Conservation (phyloP, 2,329 filamentous ascomycete species). For the Laburnicola sp. region DNA sequence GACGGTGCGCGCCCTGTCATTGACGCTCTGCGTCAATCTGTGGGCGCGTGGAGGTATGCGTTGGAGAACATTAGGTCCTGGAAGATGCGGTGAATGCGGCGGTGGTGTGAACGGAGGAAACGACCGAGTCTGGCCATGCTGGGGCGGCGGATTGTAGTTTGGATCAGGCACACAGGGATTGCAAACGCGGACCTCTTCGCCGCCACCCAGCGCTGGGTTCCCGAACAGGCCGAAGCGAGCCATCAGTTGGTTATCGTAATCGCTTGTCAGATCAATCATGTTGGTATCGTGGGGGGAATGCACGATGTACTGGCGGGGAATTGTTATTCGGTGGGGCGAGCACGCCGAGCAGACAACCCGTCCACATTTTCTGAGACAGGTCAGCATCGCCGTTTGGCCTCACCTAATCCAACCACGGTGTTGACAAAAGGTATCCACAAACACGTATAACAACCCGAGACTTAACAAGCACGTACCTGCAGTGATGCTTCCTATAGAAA, state of each 20-base stretch:
- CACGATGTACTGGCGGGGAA: slow-evolving; percentile 90
- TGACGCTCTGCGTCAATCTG: slow-evolving; percentile 25
- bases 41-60: slow-evolving; percentile 11
- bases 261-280: slow-evolving; percentile 52
- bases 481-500: slow-evolving; percentile 89
- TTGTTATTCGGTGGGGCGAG: slow-evolving; percentile 92
- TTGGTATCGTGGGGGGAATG: slow-evolving; percentile 57
- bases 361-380: slow-evolving; percentile 73
- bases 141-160: slow-evolving; percentile 62
- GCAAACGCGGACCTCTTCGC: slow-evolving; percentile 70
- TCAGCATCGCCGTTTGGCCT: not conserved
- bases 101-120: slow-evolving; percentile 14
- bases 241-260: slow-evolving; percentile 37
- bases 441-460: not conserved
- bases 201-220: slow-evolving; percentile 62
- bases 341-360: slow-evolving; percentile 87
- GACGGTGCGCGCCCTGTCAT: slow-evolving; percentile 21
- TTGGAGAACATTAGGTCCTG: not conserved
- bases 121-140: slow-evolving; percentile 34
- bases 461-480: slow-evolving; percentile 60
- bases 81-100: slow-evolving; percentile 14
- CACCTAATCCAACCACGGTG: not conserved
- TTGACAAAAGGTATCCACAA: not conserved
- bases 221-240: slow-evolving; percentile 34
- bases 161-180: slow-evolving; percentile 75